Evolutionary conservation across 495 filamentous ascomycete species (phyloP).

Genomic region (Penicillium cosmopolitanum): DNA sequence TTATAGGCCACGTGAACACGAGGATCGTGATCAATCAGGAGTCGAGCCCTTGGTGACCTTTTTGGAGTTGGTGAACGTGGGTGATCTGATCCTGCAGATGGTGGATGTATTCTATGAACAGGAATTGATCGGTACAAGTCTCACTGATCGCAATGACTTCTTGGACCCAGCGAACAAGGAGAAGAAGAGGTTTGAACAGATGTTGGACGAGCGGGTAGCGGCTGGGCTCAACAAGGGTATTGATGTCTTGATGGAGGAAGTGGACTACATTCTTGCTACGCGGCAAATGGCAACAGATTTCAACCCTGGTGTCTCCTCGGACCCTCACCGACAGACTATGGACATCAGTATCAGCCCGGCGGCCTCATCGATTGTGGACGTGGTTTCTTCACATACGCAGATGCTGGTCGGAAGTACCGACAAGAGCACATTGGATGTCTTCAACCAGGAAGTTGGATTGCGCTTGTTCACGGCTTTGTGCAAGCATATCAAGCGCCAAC

Average conservation of each 20-base stretch:
- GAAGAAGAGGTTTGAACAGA: constrained; percentile 98
- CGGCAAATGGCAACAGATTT: constrained; percentile 87
- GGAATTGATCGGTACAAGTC: constrained; percentile 78
- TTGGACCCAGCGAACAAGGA: constrained; percentile 86
- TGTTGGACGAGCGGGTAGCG: constrained; percentile 96
- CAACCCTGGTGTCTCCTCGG: constrained; percentile 68
- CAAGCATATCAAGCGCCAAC: constrained; percentile 96
- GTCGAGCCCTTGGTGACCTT: constrained; percentile 95
- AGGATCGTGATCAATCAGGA: constrained; percentile 67
- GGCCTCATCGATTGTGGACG: constrained; percentile 76
- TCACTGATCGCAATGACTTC: constrained; percentile 93
- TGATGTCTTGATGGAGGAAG: constrained; percentile 97
- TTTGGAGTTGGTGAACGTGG: constrained; percentile 95
- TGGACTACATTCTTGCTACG: constrained; percentile 92
- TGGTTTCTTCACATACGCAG: constrained; percentile 83
- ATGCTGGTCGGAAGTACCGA: constrained; percentile 94
- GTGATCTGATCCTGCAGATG: constrained; percentile 98
- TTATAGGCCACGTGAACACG: constrained; percentile 88
- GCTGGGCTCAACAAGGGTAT: constrained; percentile 97
- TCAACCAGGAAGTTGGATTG: constrained; percentile 96
- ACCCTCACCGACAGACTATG: constrained; percentile 49
- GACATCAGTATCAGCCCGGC: constrained; percentile 85
- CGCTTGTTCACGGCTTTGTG: constrained; percentile 87
- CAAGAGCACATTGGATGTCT: constrained; percentile 96
- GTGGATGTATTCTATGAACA: constrained; percentile 98